Evolutionary conservation across 73 alveolate genomes (phyloP), one percentile per base, ranked within the genome.

Genomic region (Paramecium sonneborni): DNA sequence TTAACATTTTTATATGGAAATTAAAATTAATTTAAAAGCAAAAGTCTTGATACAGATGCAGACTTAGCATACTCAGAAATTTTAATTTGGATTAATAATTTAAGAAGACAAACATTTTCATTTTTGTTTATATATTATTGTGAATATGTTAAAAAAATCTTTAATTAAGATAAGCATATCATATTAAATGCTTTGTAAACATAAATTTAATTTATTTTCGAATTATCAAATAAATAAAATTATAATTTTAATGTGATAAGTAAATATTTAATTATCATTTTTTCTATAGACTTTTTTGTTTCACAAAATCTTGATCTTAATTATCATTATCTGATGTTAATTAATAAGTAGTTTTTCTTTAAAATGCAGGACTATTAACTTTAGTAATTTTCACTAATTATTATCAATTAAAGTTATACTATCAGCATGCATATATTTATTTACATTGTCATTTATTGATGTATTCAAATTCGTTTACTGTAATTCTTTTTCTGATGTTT

Each of bases 331-430:
- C 68, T 52, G 15, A 18, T 18, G 68, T 9, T 18, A 52, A 52
- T 52, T 52, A 52, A 62, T 62, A 62, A 26, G 84, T 62, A 30
- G 84, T 62, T 30, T 62, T 62, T 26, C 84, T 62, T 62, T 62
- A 26, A 62, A 62, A 62, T 30, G 84, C 84, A 2, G 84, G 84
- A 26, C 84, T 62, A 26, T 62, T 62, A 30, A 62, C 84, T 26
- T 62, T 62, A 12, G 84, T 62, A 23, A 62, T 30, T 10, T 62
- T 62, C 24, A 32, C 84, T 62, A 62, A 62, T 3, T 23, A 18
- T 5, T 20, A 62, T 62, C 12, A 62, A 62, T 24, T 20, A 62
- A 26, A 14, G 10, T 14, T 6, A 11, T 62, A 62, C 84, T 23
- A 26, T 30, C 39, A 1, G 84, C 23, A 62, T 62, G 84, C n/a